Base-by-base conservation (phyloP, 2,329 filamentous ascomycete genomes). In the Phoma sp. region DNA sequence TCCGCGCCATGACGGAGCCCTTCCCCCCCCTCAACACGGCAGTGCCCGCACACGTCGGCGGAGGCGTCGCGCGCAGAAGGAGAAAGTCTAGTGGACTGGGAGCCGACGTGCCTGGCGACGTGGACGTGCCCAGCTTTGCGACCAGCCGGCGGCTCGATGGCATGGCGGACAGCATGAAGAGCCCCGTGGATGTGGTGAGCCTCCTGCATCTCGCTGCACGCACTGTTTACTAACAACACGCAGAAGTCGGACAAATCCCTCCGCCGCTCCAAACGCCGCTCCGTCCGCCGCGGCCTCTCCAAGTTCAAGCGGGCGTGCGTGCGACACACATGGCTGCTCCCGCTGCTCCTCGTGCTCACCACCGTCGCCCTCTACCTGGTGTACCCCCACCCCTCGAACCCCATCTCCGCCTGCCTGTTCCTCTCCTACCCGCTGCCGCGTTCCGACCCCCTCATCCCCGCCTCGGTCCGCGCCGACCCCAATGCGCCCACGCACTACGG, bases 351-450 rank as follows among this genome's bases (percentile, higher is more conserved):
- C 55, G 77, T 91, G 54, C 58, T 82, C 55, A 67, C 87, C 70
- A 82, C 93, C 70, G 77, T 90, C 56, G 77, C 81, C 44, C 81
- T 86, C 58, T 97, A 94, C 77, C 85, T 86, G 62, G 73, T 91
- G 70, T 89, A 92, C 72, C 94, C 93, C 5, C 86, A 84, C 65
- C 82, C 88, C 58, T 86, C 88, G 54, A 97, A 97, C 75, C 90
- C 90, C 12, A 75, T 96, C 61, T 84, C 91, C 77, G 84, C 82
- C 76, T 92, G 92, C 75, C 87, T 97, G 75, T 96, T 96, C 82
- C 87, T 97, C 57, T 95, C 92, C 45, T 98, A 98, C 79, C 85
- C 86, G 52, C 82, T 93, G 55, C 85, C 89, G 15, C 78, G 76
- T 55, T 72, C 77, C 19, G 75, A 75, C 49, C 55, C 63, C 9